Evolutionary conservation across 805 yeast species (phyloP).

Genomic region (Saccharomycopsis sp.): DNA sequence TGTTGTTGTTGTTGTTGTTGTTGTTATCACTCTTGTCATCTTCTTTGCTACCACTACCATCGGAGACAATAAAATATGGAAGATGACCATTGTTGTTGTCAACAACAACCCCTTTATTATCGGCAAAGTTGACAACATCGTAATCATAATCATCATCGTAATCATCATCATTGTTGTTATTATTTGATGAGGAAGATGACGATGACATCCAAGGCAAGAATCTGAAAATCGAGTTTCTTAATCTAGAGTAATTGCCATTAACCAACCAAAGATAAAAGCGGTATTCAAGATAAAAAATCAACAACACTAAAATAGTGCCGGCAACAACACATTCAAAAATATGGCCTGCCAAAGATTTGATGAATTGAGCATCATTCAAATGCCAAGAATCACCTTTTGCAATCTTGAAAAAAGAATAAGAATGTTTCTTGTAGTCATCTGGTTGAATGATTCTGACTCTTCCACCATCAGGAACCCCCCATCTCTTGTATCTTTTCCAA

Average conservation of each 20-base stretch:
- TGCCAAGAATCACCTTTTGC: slow-evolving; percentile 91
- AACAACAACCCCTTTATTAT: too few species aligned
- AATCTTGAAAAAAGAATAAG: slow-evolving; percentile 60
- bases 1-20: slow-evolving; percentile 4
- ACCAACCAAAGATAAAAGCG: slow-evolving; percentile 35
- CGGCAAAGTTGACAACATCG: too few species aligned
- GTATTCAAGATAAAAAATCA: slow-evolving; percentile 40
- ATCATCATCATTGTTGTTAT: slow-evolving; percentile 1
- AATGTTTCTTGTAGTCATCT: slow-evolving; percentile 54
- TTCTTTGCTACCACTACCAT: too few species aligned
- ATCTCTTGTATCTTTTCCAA: slow-evolving; percentile 80
- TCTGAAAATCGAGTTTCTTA: slow-evolving; percentile 10
- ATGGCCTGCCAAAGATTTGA: slow-evolving; percentile 67
- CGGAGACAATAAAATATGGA: slow-evolving; percentile 3
- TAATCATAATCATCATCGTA: slow-evolving; percentile 3
- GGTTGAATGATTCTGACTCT: slow-evolving; percentile 66
- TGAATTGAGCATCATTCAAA: slow-evolving; percentile 72
- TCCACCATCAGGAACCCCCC: slow-evolving; percentile 61
- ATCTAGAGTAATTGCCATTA: slow-evolving; percentile 22
- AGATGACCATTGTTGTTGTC: too few species aligned
- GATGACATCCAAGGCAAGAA: too few species aligned
- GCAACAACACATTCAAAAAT: slow-evolving; percentile 59
- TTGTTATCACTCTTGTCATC: neutral
- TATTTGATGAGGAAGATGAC: too few species aligned
- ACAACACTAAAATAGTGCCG: slow-evolving; percentile 53